These are phyloP conservation scores for Tilletia horrida DNA, from an alignment of 1,284 basidiomycete species.

Conservation along the genomic window DNA sequence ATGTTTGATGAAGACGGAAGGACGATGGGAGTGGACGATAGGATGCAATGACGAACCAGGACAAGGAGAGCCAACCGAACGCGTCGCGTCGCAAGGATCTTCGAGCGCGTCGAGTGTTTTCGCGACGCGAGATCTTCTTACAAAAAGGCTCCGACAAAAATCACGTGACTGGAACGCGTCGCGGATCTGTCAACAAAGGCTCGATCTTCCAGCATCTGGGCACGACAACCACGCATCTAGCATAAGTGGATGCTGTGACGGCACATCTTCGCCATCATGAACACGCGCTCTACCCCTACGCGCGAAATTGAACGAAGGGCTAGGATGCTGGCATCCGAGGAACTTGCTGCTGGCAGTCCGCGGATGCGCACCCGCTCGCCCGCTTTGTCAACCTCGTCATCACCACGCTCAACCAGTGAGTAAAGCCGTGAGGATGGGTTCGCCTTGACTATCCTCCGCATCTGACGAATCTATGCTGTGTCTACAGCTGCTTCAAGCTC, in stretches of 20 bases:
- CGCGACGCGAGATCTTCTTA: no score
- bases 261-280: neutral
- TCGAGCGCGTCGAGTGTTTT: neutral
- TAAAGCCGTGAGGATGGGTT: neutral
- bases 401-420: neutral
- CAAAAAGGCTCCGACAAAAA: no score
- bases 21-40: no score
- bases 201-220: no score
- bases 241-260: no score
- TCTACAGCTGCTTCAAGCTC: neutral
- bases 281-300: conserved; percentile 5
- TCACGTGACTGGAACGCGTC: no score
- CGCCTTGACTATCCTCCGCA: neutral
- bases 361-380: neutral
- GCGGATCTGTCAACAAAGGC: no score
- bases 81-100: neutral
- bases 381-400: neutral
- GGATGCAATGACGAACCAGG: no score
- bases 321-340: neutral
- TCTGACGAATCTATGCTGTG: neutral
- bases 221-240: no score
- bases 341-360: neutral
- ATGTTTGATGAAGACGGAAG: no score
- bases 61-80: neutral
- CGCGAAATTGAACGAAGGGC: neutral